A percentile compares a stretch with the other conserved stretches of the same genome.
phyloP scores from a whole-genome alignment of 768 basidiomycete genomes.

The Saitozyma podzolica region DNA sequence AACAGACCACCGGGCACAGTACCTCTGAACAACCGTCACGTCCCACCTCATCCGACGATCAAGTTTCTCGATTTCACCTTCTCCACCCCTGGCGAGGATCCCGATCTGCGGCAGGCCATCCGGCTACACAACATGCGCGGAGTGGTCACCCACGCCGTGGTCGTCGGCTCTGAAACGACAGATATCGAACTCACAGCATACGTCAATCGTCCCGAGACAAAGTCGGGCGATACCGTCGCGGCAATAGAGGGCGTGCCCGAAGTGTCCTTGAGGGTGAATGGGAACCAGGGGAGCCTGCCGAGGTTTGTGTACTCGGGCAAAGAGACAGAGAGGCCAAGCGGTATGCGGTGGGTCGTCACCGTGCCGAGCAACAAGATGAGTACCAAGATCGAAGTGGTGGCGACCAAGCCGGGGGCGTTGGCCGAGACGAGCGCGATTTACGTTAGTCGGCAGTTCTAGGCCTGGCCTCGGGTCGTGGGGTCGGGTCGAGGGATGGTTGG shows the following conservation, averaged over 20 bases:
- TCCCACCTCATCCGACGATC: conserved; percentile 36
- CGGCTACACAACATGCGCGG: conserved; percentile 45
- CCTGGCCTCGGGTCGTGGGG: background rate
- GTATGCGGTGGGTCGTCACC: conserved; percentile 33
- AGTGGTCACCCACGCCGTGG: conserved; percentile 40
- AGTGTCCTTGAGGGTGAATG: conserved; percentile 37
- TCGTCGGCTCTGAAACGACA: conserved; percentile 31
- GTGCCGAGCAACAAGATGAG: conserved; percentile 30
- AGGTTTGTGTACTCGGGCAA: conserved; percentile 21
- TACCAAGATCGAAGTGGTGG: conserved; percentile 37
- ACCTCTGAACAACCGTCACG: conserved; percentile 10
- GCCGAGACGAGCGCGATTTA: conserved; percentile 36
- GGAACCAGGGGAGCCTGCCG: conserved; percentile 32
- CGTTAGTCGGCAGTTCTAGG: conserved; percentile 36
- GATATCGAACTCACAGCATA: conserved; percentile 45
- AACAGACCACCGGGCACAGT: background rate
- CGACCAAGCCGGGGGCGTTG: conserved; percentile 28
- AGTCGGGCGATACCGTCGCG: background rate
- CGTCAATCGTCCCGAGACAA: conserved; percentile 8
- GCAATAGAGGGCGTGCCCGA: conserved; percentile 21
- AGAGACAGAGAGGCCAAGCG: conserved; percentile 20
- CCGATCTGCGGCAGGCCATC: conserved; percentile 23
- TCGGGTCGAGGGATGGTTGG: background rate
- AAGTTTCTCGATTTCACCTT: conserved; percentile 42
- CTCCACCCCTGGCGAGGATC: conserved; percentile 6